Evolutionary conservation across 1,139 yeast genomes (phyloP).

Genomic region (Geotrichum europaeum): DNA sequence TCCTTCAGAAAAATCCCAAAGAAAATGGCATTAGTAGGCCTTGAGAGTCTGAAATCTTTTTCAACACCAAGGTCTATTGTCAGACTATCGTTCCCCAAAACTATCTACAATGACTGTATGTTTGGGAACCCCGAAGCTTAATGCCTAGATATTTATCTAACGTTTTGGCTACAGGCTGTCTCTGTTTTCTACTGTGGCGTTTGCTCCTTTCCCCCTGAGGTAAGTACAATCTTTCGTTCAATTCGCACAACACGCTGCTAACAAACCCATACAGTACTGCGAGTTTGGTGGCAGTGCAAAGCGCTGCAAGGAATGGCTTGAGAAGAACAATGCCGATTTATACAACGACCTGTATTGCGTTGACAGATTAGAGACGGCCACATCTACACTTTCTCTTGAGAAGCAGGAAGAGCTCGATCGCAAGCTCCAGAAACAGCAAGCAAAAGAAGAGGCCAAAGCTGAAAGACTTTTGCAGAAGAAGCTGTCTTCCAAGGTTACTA

Average conservation of each 20-base stretch:
- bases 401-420: constrained; percentile 77
- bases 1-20: neutral
- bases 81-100: neutral
- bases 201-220: constrained; percentile 81
- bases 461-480: constrained; percentile 79
- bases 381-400: constrained; percentile 58
- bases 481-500: constrained; percentile 68
- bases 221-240: neutral
- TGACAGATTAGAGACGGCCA: constrained; percentile 42
- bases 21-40: neutral
- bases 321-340: constrained; percentile 50
- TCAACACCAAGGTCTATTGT: neutral
- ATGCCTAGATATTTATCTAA: neutral
- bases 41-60: neutral
- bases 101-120: neutral
- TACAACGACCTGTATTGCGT: constrained; percentile 57
- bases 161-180: neutral
- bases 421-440: constrained; percentile 78
- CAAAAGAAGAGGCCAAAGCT: constrained; percentile 82
- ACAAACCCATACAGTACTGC: constrained; percentile 47
- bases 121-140: neutral
- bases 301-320: constrained; percentile 81
- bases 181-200: constrained; percentile 64
- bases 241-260: constrained; percentile 7
- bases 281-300: constrained; percentile 81